phyloP scores from a whole-genome alignment of 2,329 filamentous ascomycete species.

The Aureobasidium melanogenum region DNA sequence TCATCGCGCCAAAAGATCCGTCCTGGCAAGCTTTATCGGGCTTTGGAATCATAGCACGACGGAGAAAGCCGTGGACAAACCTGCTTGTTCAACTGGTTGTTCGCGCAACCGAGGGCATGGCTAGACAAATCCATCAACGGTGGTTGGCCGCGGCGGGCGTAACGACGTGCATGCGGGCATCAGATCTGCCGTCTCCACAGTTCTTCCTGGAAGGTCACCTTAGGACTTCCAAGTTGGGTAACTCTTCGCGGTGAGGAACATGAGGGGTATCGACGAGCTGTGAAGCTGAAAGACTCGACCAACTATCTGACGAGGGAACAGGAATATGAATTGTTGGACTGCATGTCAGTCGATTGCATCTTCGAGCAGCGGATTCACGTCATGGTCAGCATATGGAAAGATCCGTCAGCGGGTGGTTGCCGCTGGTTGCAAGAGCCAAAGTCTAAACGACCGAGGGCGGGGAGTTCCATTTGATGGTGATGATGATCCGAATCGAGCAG shows the following conservation, averaged over 20 bases:
- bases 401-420: background rate
- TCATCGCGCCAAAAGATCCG: background rate
- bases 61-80: background rate
- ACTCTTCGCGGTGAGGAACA: background rate
- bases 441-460: conserved; percentile 7
- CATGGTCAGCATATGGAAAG: conserved; percentile 2
- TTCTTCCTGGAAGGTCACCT: background rate
- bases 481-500: background rate
- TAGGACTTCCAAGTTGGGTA: background rate
- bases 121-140: conserved; percentile 6
- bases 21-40: background rate
- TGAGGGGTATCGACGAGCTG: background rate
- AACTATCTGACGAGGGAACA: background rate
- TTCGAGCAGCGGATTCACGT: background rate
- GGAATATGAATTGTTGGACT: background rate
- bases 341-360: background rate
- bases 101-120: background rate
- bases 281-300: background rate
- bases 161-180: background rate
- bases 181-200: background rate
- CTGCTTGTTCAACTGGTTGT: background rate
- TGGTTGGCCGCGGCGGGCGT: background rate
- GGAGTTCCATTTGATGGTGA: background rate
- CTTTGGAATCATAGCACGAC: background rate
- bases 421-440: conserved; percentile 2